Base-by-base conservation (phyloP, 2,329 filamentous ascomycete genomes). In the Scedosporium boydii region DNA sequence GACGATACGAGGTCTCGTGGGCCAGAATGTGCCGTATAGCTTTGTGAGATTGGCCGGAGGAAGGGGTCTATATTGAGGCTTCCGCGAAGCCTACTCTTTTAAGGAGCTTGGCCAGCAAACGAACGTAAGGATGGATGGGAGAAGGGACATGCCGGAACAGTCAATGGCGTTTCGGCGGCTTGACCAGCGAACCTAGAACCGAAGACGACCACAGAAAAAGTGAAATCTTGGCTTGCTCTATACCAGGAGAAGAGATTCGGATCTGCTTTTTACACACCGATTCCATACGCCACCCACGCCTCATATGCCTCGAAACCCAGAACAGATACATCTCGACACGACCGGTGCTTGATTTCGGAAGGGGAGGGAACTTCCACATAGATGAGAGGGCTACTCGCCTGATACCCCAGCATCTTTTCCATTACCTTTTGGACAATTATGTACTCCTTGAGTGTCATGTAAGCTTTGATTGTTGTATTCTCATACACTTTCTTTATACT, bases 11-110 rank as follows among this genome's bases (percentile, higher is more conserved):
- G 73, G 93, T 64, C 79, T 96, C 26, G 89, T 93, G 10, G 91
- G 91, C 9, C 90, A 95, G 76, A 95, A 95, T 71, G 90, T 95
- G 63, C 89, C 89, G 5, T 93, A 91, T 74, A 92, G 90, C 74
- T 96, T 96, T 77, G 91, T 95, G 51, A 81, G 90, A 58, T 78
- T 95, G 70, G 89, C 90, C 1, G 80, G 80, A 58, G 82, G 82
- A 2, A 74, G 79, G 23, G 76, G 75, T 29, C 73, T 81, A 64
- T 82, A 78, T 66, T 83, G 71, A 69, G 51, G 7, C 23, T 38
- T 2, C 23, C 10, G 21, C 18, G 51, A 55, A 3, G 10, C 5
- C 21, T 23, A 29, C 42, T 12, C 14, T 12, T 14, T 57, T 12
- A 4, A 10, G 26, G 58, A 57, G 23, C 6, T 57, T 34, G 27